Evolutionary conservation across 1,139 yeast species (phyloP), one percentile per base, ranked within the genome.

Genomic region (Geotrichum bryndzae): DNA sequence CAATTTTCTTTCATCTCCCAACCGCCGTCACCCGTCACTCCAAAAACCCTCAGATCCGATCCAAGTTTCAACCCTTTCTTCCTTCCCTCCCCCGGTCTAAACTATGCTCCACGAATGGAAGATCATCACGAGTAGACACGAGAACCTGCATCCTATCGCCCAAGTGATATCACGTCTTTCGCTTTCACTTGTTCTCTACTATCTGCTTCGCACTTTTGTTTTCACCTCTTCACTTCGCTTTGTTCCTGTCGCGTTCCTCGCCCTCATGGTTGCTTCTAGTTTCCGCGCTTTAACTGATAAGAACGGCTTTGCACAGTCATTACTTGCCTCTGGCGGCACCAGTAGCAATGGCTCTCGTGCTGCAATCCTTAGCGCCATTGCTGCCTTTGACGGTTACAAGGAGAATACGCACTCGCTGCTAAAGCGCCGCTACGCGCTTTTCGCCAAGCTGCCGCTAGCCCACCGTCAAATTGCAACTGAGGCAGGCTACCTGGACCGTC

Each of bases 401-500:
- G 59, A 66, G 1, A 75, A 78, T 57, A 76, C 82, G 3, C 74
- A 76, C 54, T 72, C 72, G 15, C 72, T 79, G 74, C 82, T 82
- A 60, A 82, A 80, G 53, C 73, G 82, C 58, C 77, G 84, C 57
- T 74, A 81, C 29, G 73, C 73, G 52, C 66, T 83, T 53, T 83
- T 80, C 71, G 79, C 79, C 61, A 69, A 78, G 68, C 77, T 85
- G 82, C 73, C 82, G 3, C 79, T 82, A 78, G 76, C 82, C 61
- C 89, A 85, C 67, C 87, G 84, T 67, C 74, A 77, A 41, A 67
- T 83, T 48, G 82, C 85, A 53, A 79, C 79, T 27, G 77, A 81
- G 22, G 79, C 80, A 1, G 87, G 88, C 0, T 88, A 88, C 72
- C 69, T 79, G 31, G 74, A 78, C 27, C 85, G 86, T 66, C 72